Conservation (phyloP, 306 rosid genomes). For the Carpinus viminea region DNA sequence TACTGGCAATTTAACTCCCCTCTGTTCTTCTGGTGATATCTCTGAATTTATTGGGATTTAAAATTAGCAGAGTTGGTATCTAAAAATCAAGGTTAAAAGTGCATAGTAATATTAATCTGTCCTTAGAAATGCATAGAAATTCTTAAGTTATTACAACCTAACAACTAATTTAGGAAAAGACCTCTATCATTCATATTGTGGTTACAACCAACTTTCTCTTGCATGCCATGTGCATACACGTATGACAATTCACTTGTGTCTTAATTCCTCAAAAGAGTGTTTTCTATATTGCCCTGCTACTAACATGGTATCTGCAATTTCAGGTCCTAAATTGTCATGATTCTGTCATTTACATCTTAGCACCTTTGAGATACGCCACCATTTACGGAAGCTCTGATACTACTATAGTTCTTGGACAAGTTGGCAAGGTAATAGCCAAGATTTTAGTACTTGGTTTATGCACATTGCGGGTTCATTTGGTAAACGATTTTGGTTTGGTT, state of each 20-base stretch:
- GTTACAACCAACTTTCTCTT: constrained; percentile 1
- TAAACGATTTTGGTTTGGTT: no score
- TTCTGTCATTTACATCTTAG: constrained; percentile 74
- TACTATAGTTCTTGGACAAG: constrained; percentile 92
- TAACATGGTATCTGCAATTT: constrained; percentile 24
- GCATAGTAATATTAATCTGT: neutral
- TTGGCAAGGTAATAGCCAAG: constrained; percentile 82
- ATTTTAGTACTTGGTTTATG: neutral
- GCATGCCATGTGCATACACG: neutral
- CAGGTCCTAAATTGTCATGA: constrained; percentile 97
- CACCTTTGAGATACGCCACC: constrained; percentile 91
- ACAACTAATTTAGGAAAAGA: neutral
- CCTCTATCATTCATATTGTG: neutral
- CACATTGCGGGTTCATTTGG: no score
- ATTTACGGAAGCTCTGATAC: constrained; percentile 97
- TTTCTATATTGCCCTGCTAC: neutral
- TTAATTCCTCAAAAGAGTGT: neutral
- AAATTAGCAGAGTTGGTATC: neutral
- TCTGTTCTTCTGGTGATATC: neutral
- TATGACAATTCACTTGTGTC: neutral
- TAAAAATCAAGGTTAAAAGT: neutral
- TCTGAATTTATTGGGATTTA: neutral
- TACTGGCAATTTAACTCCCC: neutral
- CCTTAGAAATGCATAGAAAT: neutral
- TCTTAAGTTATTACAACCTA: neutral